Conservation (phyloP, 768 basidiomycete species). For the Trametes punicea region DNA sequence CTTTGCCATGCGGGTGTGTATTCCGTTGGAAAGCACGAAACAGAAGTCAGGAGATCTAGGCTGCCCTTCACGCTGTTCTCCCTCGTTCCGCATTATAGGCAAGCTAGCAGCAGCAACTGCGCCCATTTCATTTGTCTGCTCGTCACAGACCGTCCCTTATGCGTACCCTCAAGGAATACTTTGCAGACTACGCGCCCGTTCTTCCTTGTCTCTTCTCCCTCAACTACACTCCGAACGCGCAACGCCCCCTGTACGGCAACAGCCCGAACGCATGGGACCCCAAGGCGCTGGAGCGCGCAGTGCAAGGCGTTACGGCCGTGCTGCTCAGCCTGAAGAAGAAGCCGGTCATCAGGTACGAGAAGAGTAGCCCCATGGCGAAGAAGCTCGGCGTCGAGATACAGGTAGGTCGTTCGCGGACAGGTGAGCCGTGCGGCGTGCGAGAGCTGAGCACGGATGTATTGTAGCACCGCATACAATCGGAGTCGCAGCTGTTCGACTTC, state of each 20-base stretch:
- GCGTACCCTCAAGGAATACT: conserved; percentile 73
- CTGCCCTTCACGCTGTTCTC: no score
- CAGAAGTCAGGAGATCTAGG: no score
- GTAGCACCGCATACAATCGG: conserved; percentile 76
- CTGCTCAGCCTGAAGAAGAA: conserved; percentile 95
- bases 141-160: conserved; percentile 13
- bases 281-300: conserved; percentile 68
- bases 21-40: no score
- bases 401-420: conserved; percentile 39
- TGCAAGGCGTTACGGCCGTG: conserved; percentile 80
- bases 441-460: not conserved
- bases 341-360: conserved; percentile 90
- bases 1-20: no score
- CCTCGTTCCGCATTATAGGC: not conserved
- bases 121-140: not conserved
- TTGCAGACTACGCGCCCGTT: conserved; percentile 92
- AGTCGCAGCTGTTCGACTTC: conserved; percentile 89
- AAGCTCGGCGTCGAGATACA: conserved; percentile 85
- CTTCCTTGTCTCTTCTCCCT: conserved; percentile 85
- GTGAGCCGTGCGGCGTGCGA: conserved; percentile 8
- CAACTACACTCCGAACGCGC: conserved; percentile 63
- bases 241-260: conserved; percentile 67
- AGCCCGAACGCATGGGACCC: conserved; percentile 72
- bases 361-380: conserved; percentile 89
- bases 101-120: not conserved